Base-by-base conservation (phyloP, 805 yeast genomes). In the Metschnikowia rubicola region DNA sequence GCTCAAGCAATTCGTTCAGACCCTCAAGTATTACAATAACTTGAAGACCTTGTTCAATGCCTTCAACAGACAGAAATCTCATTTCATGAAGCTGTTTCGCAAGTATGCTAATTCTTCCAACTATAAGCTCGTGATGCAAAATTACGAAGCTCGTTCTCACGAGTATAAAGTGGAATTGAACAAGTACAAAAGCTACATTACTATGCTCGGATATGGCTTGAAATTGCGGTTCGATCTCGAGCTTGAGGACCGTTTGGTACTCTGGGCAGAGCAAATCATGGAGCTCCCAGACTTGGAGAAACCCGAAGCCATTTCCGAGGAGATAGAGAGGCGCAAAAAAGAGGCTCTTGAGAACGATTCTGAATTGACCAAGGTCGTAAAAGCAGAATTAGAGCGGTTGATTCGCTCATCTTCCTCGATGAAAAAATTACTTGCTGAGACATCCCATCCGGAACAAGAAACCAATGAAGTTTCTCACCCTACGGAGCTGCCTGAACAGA, bases 121-220 rank as follows among this genome's bases (percentile, higher is more conserved):
- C 55, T 68, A 71, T 49, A 57, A 65, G 41, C 57, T 61, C 43
- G 61, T 76, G 10, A 48, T 63, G 32, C 50, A 50, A 41, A 78
- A 78, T 58, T 77, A 64, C 55, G 70, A 71, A 19, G 59, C 62
- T 41, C 74, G 70, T 46, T 54, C 67, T n/a, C 62, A 59, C 37
- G 77, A 75, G 49, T 71, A 77, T 54, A 74, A 73, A 51, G 59
- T 60, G 34, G 81, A 78, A 48, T 60, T 74, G 53, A 59, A 63
- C 45, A 70, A 75, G 58, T 75, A 74, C 57, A 75, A 71, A 58
- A 73, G 62, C 47, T 78, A 78, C 58, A 63, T 77, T 35, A 59
- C 67, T 31, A 67, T 70, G 43, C 63, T 78, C 37, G 78, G 75
- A n/a, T 67, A 66, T 53, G 81, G 77, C 0, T 69, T 77, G 48